Evolutionary conservation across 1,284 basidiomycete genomes (phyloP).

Genomic region (Heterobasidion irregulare): DNA sequence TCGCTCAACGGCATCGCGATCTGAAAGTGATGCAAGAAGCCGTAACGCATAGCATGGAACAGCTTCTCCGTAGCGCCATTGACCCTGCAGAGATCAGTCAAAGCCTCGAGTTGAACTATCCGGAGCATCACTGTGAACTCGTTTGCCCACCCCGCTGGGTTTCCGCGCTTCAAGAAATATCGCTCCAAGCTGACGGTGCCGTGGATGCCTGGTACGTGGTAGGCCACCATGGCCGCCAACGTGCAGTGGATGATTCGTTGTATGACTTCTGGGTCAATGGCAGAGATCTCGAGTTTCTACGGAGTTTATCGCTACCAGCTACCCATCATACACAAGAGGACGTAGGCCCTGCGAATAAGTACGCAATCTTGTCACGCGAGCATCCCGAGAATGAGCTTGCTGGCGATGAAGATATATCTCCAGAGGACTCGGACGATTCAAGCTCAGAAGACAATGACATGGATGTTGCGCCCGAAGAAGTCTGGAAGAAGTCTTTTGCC

Average conservation of each 20-base stretch:
- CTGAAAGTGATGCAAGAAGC: constrained; percentile 14
- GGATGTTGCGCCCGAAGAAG: too few relatives aligned
- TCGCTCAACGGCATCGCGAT: constrained; percentile 7
- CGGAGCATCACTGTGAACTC: constrained; percentile 10
- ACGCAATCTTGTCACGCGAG: background rate
- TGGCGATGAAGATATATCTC: background rate
- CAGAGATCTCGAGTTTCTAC: background rate
- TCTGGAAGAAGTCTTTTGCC: too few relatives aligned
- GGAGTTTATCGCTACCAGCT: background rate
- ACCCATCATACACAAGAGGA: background rate
- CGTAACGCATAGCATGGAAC: constrained; percentile 13
- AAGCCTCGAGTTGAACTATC: constrained; percentile 9
- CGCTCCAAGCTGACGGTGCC: constrained; percentile 9
- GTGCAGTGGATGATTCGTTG: background rate
- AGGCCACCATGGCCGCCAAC: background rate
- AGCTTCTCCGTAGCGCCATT: constrained; percentile 12
- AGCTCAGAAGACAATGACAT: too few relatives aligned
- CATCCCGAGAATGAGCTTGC: background rate
- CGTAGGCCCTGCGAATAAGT: background rate
- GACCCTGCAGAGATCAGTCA: constrained; percentile 10
- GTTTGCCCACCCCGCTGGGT: constrained; percentile 16
- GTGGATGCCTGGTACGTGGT: constrained; percentile 13
- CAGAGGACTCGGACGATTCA: too few relatives aligned
- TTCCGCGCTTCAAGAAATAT: constrained; percentile 3
- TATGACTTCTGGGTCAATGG: background rate